phyloP scores from a whole-genome alignment of 2,329 filamentous ascomycete species.

The Fusarium hostae region DNA sequence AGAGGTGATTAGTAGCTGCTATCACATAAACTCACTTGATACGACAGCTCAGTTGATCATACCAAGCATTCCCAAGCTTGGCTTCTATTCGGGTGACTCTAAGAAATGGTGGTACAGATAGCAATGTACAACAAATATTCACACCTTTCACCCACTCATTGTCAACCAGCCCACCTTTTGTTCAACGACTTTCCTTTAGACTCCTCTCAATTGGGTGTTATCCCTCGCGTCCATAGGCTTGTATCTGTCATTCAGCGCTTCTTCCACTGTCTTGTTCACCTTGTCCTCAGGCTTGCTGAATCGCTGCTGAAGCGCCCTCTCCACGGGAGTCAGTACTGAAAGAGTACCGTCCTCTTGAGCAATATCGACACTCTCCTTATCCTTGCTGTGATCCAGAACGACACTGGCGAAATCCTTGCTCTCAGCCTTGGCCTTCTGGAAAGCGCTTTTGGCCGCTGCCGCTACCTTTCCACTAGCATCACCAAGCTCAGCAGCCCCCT shows the following conservation, averaged over 20 bases:
- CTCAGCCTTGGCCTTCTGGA: constrained; percentile 46
- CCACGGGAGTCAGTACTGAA: constrained; percentile 51
- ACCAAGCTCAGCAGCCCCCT: constrained; percentile 45
- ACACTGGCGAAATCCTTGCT: constrained; percentile 40
- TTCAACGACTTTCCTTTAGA: constrained; percentile 44
- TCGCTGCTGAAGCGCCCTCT: constrained; percentile 63
- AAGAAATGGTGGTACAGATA: constrained; percentile 46
- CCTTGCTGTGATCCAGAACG: constrained; percentile 44
- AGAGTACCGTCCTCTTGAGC: constrained; percentile 51
- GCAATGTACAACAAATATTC: constrained; percentile 44
- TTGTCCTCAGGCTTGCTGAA: constrained; percentile 57
- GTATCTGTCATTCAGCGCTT: constrained; percentile 67
- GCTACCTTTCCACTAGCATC: constrained; percentile 41
- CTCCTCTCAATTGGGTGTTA: constrained; percentile 56
- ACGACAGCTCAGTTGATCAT: constrained; percentile 21
- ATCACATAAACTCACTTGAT: constrained; percentile 15
- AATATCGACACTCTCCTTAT: constrained; percentile 51
- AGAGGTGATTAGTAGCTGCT: constrained; percentile 14
- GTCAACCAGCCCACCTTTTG: constrained; percentile 14
- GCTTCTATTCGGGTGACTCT: constrained; percentile 42
- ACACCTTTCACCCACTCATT: constrained; percentile 27
- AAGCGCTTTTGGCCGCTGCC: constrained; percentile 52
- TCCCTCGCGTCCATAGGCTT: constrained; percentile 59
- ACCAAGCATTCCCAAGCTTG: constrained; percentile 35
- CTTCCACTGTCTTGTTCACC: constrained; percentile 61